These are phyloP conservation scores for Rhizopogon rudus DNA, from an alignment of 768 basidiomycete species.

Conservation along the genomic window DNA sequence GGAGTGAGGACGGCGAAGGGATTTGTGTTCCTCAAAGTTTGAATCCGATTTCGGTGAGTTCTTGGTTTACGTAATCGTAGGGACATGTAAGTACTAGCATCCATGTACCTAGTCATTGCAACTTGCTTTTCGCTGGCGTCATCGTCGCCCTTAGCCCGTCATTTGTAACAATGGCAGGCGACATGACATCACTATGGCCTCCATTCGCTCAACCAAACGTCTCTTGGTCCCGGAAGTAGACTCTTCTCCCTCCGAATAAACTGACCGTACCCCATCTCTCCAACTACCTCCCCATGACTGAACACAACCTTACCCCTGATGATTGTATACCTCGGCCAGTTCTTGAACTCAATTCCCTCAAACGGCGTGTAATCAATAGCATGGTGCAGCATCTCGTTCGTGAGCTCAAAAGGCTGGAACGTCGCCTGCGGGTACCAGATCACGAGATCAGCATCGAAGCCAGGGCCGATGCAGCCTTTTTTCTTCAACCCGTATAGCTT, in stretches of 20 bases:
- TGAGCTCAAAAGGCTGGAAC: slow-evolving; percentile 11
- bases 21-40: no score
- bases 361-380: slow-evolving; percentile 31
- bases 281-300: slow-evolving; percentile 9
- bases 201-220: slow-evolving; percentile 7
- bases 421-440: slow-evolving; percentile 20
- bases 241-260: slow-evolving; percentile 6
- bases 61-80: no score
- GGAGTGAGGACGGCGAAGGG: no score
- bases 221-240: slow-evolving; percentile 5
- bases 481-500: slow-evolving; percentile 30
- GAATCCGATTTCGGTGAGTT: no score
- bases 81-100: no score
- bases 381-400: slow-evolving; percentile 21
- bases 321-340: slow-evolving; percentile 28
- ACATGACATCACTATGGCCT: not conserved
- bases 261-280: slow-evolving; percentile 8
- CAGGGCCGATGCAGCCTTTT: slow-evolving; percentile 28
- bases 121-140: no score
- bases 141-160: no score
- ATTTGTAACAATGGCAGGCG: no score
- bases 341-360: slow-evolving; percentile 26
- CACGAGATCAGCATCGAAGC: slow-evolving; percentile 28
- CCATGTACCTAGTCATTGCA: no score
- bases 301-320: slow-evolving; percentile 12